A percentile compares a stretch with the other conserved stretches of the same genome.
These are phyloP conservation scores for Phytopythium sindhum DNA, from an alignment of 352 stramenopile species.

Conservation along the genomic window DNA sequence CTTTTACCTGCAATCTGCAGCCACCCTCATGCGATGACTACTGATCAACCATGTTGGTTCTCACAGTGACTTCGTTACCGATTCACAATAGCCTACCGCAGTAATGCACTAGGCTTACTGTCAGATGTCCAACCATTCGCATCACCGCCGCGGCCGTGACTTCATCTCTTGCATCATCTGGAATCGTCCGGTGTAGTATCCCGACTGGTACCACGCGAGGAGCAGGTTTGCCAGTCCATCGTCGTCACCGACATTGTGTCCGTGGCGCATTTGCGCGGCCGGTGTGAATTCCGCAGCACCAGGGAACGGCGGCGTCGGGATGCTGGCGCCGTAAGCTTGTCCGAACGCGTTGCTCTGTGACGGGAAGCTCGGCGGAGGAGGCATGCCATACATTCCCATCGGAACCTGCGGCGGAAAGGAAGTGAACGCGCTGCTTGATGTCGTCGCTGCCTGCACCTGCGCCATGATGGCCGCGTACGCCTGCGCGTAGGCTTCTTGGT, in stretches of 20 bases:
- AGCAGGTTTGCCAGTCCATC: slow-evolving; percentile 71
- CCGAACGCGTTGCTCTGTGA: background rate
- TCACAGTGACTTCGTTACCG: too few relatives aligned
- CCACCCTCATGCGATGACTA: background rate
- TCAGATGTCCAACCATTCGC: background rate
- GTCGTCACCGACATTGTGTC: slow-evolving; percentile 16
- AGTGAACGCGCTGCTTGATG: background rate
- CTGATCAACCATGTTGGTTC: background rate
- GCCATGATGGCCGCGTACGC: slow-evolving; percentile 61
- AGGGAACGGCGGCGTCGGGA: slow-evolving; percentile 11
- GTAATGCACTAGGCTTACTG: background rate
- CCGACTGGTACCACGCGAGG: slow-evolving; percentile 83
- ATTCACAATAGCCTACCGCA: background rate
- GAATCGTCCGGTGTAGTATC: slow-evolving; percentile 78
- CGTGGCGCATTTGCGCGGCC: slow-evolving; percentile 6
- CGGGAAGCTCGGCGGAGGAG: background rate
- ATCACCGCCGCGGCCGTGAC: slow-evolving; percentile 20
- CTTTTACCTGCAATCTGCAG: background rate
- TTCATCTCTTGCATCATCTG: slow-evolving; percentile 80
- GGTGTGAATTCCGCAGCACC: slow-evolving; percentile 9
- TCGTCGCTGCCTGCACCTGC: slow-evolving; percentile 39
- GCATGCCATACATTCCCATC: background rate
- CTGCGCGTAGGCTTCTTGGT: slow-evolving; percentile 64
- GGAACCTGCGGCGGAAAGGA: background rate
- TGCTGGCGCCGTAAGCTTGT: background rate